Evolutionary conservation across 2,329 filamentous ascomycete species (phyloP).

Genomic region (Fusarium pilosicola): DNA sequence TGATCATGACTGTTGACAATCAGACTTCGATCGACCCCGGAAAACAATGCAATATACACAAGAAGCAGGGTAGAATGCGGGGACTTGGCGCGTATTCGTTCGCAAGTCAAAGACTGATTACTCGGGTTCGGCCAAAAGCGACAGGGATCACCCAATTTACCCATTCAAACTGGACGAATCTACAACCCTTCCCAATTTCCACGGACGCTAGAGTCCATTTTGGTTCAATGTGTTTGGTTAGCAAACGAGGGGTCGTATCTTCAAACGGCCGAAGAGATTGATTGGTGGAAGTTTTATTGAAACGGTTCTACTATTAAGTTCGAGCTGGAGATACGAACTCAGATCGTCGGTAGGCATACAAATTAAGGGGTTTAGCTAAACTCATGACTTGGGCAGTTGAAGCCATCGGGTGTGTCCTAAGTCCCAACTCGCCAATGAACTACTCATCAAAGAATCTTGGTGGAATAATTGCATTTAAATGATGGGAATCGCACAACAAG

Average conservation of each 20-base stretch:
- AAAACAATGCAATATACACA: background rate
- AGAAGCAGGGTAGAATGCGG: background rate
- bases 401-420: background rate
- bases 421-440: accelerated
- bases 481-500: background rate
- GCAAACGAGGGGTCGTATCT: background rate
- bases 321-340: background rate
- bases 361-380: background rate
- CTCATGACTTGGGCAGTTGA: no score
- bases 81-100: background rate
- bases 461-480: background rate
- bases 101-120: background rate
- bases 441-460: background rate
- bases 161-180: background rate
- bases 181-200: background rate
- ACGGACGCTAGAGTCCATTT: background rate
- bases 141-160: accelerated
- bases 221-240: background rate
- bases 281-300: background rate
- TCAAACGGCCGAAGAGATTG: accelerated
- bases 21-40: background rate
- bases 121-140: background rate
- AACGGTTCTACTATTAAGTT: background rate
- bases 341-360: background rate
- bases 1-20: background rate